phyloP scores from a whole-genome alignment of 2,329 filamentous ascomycete genomes.

The Lojkania enalia region DNA sequence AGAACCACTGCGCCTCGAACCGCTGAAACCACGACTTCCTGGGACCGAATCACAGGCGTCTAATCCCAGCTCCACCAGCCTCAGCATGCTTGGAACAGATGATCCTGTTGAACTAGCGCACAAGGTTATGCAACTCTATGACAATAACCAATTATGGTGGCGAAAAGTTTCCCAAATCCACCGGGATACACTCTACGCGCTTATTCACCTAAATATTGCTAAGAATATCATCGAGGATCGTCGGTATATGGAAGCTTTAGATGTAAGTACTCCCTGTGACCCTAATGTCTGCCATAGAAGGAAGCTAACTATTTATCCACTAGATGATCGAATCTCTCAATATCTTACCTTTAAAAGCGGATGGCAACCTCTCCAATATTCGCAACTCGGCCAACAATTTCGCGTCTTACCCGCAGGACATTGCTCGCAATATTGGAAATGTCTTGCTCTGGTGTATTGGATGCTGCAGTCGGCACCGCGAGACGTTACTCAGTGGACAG shows the following conservation, averaged over 20 bases:
- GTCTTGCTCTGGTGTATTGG: slow-evolving; percentile 92
- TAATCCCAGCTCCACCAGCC: slow-evolving; percentile 41
- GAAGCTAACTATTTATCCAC: slow-evolving; percentile 1
- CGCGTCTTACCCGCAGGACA: slow-evolving; percentile 73
- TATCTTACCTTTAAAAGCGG: slow-evolving; percentile 77
- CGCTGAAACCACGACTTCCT: slow-evolving; percentile 70
- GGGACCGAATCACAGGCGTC: slow-evolving; percentile 34
- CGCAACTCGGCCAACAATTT: slow-evolving; percentile 81
- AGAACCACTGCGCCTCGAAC: slow-evolving; percentile 75
- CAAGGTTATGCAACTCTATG: slow-evolving; percentile 66
- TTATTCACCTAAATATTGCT: slow-evolving; percentile 64
- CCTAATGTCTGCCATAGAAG: neutral
- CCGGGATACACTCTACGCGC: slow-evolving; percentile 60
- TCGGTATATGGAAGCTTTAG: slow-evolving; percentile 64
- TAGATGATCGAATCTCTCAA: slow-evolving; percentile 74
- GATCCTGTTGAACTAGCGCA: slow-evolving; percentile 66
- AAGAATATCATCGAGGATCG: slow-evolving; percentile 62
- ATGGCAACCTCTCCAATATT: slow-evolving; percentile 76
- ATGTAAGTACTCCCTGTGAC: slow-evolving; percentile 55
- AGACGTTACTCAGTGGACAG: slow-evolving; percentile 66
- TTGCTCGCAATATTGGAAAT: slow-evolving; percentile 87
- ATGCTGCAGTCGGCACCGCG: slow-evolving; percentile 77
- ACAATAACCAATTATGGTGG: slow-evolving; percentile 62
- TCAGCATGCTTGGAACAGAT: slow-evolving; percentile 69
- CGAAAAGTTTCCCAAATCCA: slow-evolving; percentile 62